Evolutionary conservation across 352 stramenopile genomes (phyloP).

Genomic region (Globisporangium irregulare): DNA sequence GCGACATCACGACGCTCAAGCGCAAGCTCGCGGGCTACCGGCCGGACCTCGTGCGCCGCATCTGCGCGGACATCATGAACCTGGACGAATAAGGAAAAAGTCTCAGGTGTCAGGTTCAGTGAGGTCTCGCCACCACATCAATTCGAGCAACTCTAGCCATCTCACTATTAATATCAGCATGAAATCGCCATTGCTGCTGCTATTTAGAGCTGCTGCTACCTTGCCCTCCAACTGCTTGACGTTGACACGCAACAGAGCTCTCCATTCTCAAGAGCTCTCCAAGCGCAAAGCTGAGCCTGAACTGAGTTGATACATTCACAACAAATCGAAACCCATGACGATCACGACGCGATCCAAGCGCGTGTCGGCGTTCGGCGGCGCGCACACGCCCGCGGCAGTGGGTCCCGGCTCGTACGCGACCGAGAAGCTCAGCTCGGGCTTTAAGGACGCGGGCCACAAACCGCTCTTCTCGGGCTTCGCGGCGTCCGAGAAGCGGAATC

Average conservation of each 20-base stretch:
- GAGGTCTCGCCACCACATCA: neutral
- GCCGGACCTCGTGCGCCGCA: slow-evolving; percentile 48
- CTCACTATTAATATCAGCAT: slow-evolving; percentile 7
- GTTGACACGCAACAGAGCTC: neutral
- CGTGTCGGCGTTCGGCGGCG: slow-evolving; percentile 49
- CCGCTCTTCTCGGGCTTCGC: slow-evolving; percentile 69
- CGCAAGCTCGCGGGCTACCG: slow-evolving; percentile 45
- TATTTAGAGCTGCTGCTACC: neutral
- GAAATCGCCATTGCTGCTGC: neutral
- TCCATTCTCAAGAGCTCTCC: neutral
- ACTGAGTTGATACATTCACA: neutral
- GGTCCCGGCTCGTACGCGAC: slow-evolving; percentile 62
- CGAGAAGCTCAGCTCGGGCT: slow-evolving; percentile 52
- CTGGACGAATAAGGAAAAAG: slow-evolving; percentile 22
- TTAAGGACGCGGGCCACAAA: slow-evolving; percentile 25
- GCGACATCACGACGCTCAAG: slow-evolving; percentile 44
- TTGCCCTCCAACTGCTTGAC: neutral
- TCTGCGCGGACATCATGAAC: slow-evolving; percentile 40
- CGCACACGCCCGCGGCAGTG: slow-evolving; percentile 49
- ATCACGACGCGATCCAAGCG: slow-evolving; percentile 81
- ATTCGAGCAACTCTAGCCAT: neutral
- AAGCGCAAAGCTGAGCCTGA: neutral
- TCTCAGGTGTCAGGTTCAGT: neutral
- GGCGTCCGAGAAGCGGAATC: slow-evolving; percentile 62
- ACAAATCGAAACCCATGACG: slow-evolving; percentile 33